phyloP scores from a whole-genome alignment of 1,139 yeast genomes.

The Hyphopichia burtonii region DNA sequence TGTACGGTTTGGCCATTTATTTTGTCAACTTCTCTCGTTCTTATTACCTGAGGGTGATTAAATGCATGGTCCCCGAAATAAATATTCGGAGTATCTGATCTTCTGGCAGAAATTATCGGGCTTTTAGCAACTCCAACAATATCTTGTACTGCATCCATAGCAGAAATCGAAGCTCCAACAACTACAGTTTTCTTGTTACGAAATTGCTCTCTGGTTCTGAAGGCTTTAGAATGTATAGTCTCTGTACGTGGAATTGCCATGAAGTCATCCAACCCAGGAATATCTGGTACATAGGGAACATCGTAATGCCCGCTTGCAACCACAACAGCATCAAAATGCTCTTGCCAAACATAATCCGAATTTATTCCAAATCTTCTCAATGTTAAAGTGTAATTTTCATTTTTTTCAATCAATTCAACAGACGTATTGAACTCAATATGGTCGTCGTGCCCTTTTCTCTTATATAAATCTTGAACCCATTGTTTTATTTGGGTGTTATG shows the following conservation, averaged over 20 bases:
- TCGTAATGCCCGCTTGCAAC: constrained; percentile 36
- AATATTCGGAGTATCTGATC: constrained; percentile 39
- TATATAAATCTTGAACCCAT: constrained; percentile 42
- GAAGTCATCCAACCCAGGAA: constrained; percentile 39
- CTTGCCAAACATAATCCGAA: constrained; percentile 21
- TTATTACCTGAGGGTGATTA: constrained; percentile 30
- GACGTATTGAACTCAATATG: constrained; percentile 30
- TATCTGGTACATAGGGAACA: constrained; percentile 31
- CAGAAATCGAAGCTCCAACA: constrained; percentile 45
- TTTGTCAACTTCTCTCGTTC: constrained; percentile 28
- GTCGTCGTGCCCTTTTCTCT: constrained; percentile 22
- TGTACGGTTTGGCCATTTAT: constrained; percentile 21
- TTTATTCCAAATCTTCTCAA: constrained; percentile 26
- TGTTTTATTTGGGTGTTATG: constrained; percentile 45
- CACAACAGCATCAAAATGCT: constrained; percentile 26
- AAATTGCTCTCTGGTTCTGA: constrained; percentile 26
- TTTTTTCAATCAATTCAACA: constrained; percentile 32
- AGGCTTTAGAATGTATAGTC: constrained; percentile 44
- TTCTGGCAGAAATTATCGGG: constrained; percentile 31
- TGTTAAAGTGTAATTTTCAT: constrained; percentile 39
- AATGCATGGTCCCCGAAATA: constrained; percentile 43
- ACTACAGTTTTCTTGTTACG: constrained; percentile 33
- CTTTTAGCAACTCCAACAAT: constrained; percentile 30
- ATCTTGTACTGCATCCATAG: constrained; percentile 45
- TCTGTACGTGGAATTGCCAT: constrained; percentile 20